phyloP scores from a whole-genome alignment of 2,329 filamentous ascomycete genomes.

The Colletotrichum chrysophilum region DNA sequence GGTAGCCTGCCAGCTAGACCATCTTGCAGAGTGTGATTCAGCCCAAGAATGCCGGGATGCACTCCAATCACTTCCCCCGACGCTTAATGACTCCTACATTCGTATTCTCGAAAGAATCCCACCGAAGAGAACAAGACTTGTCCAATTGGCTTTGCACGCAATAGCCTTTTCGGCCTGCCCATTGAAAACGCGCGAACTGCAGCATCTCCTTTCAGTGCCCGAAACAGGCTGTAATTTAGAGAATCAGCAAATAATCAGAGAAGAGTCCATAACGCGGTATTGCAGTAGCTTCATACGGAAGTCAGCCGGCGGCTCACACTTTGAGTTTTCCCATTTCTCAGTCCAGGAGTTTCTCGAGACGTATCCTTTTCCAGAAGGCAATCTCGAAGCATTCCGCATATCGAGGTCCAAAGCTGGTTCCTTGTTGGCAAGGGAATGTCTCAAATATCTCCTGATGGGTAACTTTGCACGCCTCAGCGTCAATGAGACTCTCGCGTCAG shows the following conservation, averaged over 20 bases:
- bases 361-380: too few relatives aligned
- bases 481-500: too few relatives aligned
- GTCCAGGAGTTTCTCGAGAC: neutral
- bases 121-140: accelerated
- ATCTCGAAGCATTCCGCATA: too few relatives aligned
- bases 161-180: too few relatives aligned
- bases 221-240: too few relatives aligned
- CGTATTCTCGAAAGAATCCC: neutral
- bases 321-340: neutral
- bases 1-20: slow-evolving; percentile 9
- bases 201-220: neutral
- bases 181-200: too few relatives aligned
- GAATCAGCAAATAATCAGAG: too few relatives aligned
- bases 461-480: too few relatives aligned
- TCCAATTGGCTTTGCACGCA: too few relatives aligned
- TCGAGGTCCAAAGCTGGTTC: too few relatives aligned
- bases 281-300: neutral
- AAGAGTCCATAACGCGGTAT: neutral
- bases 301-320: accelerated
- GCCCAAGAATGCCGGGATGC: neutral
- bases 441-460: too few relatives aligned
- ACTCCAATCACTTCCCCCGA: neutral
- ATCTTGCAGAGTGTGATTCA: neutral
- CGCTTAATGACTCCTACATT: neutral
- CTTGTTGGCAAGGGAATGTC: too few relatives aligned